Evolutionary conservation across 306 rosid genomes (phyloP).

Genomic region (Cercis canadensis): DNA sequence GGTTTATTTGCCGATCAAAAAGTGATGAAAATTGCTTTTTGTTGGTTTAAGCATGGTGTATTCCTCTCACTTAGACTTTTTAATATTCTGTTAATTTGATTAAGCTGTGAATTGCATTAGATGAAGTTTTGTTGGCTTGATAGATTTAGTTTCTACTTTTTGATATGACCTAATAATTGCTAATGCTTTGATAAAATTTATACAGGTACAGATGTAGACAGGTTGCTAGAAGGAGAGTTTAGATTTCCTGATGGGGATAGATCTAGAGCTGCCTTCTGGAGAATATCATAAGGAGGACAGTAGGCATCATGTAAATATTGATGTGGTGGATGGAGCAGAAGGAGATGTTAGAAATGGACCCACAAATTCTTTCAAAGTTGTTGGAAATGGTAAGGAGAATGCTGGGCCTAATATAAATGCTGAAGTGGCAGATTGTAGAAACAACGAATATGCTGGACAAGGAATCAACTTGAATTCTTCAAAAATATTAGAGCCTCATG

Average conservation of each 20-base stretch:
- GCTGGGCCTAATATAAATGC: constrained; percentile 59
- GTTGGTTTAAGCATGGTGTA: neutral
- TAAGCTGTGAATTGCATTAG: constrained; percentile 1
- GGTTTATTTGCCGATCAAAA: neutral
- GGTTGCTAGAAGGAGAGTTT: constrained; percentile 1
- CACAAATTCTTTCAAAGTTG: neutral
- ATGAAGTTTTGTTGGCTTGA: neutral
- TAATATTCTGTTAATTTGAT: neutral
- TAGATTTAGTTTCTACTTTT: neutral
- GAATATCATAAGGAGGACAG: constrained; percentile 14
- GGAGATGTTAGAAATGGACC: neutral
- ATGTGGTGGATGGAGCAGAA: neutral
- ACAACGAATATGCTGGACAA: constrained; percentile 59
- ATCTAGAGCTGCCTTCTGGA: constrained; percentile 73
- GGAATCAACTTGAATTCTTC: constrained; percentile 62
- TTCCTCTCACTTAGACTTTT: neutral
- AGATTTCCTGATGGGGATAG: constrained; percentile 60
- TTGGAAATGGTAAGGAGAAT: constrained; percentile 58
- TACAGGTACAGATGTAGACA: constrained; percentile 13
- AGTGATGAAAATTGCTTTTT: neutral
- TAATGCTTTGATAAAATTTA: neutral
- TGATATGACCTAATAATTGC: neutral
- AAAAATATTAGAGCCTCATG: constrained; percentile 56
- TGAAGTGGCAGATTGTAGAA: constrained; percentile 54
- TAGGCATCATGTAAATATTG: neutral